Percentiles rank a stretch among this genome's conserved stretches.
These are phyloP conservation scores for Wilcoxina mikolae DNA, from an alignment of 495 filamentous ascomycete species.

Conservation along the genomic window DNA sequence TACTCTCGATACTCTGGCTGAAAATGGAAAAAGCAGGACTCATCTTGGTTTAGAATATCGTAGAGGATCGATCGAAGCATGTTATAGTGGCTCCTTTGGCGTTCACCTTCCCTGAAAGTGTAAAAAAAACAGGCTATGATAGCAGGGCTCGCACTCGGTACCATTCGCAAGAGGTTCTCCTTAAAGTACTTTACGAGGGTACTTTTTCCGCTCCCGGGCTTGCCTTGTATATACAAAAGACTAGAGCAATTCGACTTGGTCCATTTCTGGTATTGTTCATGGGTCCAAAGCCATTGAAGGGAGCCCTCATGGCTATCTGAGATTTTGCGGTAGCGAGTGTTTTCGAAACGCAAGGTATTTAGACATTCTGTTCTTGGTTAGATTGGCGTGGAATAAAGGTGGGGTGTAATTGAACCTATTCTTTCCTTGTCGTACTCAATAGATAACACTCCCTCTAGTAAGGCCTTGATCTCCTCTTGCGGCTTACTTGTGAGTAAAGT, in stretches of 20 bases:
- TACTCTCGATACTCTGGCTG: slow-evolving; percentile 1
- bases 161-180: neutral
- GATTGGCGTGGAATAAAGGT: neutral
- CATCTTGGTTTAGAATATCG: neutral
- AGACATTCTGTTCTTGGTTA: neutral
- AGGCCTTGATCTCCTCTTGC: neutral
- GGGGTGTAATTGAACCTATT: neutral
- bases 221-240: slow-evolving; percentile 6
- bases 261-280: neutral
- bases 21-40: neutral
- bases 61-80: slow-evolving; percentile 4
- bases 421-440: slow-evolving; percentile 4
- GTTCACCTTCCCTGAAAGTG: neutral
- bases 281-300: slow-evolving; percentile 1
- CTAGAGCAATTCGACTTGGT: neutral
- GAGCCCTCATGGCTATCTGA: neutral
- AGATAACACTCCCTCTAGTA: neutral
- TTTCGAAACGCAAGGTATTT: neutral
- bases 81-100: neutral
- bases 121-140: neutral
- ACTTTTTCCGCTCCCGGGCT: slow-evolving; percentile 5
- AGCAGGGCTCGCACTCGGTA: neutral
- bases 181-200: neutral
- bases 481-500: neutral
- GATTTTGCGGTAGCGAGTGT: slow-evolving; percentile 6